Percentiles rank a stretch among this genome's conserved stretches.
These are phyloP conservation scores for Pseudopediastrum boryanum DNA, from an alignment of 139 green algal genomes.

Conservation along the genomic window DNA sequence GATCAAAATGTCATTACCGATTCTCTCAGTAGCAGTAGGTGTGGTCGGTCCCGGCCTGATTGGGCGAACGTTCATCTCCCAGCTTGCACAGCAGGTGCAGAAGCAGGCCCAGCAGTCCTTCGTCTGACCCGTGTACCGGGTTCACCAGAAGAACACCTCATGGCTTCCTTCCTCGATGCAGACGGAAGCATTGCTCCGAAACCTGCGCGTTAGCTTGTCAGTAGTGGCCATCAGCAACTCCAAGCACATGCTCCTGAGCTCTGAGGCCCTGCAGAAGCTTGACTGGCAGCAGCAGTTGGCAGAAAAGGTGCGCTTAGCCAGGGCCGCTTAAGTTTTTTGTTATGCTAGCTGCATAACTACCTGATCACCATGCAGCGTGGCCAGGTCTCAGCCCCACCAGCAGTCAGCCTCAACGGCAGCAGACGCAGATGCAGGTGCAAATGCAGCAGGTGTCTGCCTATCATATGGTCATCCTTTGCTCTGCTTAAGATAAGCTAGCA, in stretches of 20 bases:
- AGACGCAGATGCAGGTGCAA: not conserved
- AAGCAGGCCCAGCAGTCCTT: not conserved
- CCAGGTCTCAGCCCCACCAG: too few relatives aligned
- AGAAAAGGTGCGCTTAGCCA: not conserved
- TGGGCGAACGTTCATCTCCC: not conserved
- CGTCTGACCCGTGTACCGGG: not conserved
- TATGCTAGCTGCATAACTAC: not conserved
- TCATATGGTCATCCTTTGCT: not conserved
- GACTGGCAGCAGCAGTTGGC: slow-evolving; percentile 9
- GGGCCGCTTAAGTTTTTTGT: not conserved
- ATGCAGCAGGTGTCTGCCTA: not conserved
- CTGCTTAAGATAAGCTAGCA: too few relatives aligned
- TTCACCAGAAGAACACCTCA: not conserved
- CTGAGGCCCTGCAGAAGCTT: not conserved
- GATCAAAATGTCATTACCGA: too few relatives aligned
- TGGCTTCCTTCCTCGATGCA: not conserved
- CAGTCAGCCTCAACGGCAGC: not conserved
- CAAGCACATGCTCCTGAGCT: slow-evolving; percentile 10
- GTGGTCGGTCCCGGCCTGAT: slow-evolving; percentile 18
- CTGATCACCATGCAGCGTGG: not conserved
- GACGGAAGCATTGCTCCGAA: slow-evolving; percentile 1
- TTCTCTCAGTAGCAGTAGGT: slow-evolving; percentile 10
- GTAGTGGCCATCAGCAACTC: slow-evolving; percentile 32
- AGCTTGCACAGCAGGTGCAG: slow-evolving; percentile 25
- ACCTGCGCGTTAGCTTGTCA: slow-evolving; percentile 2